Conservation (phyloP, 768 basidiomycete species). For the Clavulina sp. region DNA sequence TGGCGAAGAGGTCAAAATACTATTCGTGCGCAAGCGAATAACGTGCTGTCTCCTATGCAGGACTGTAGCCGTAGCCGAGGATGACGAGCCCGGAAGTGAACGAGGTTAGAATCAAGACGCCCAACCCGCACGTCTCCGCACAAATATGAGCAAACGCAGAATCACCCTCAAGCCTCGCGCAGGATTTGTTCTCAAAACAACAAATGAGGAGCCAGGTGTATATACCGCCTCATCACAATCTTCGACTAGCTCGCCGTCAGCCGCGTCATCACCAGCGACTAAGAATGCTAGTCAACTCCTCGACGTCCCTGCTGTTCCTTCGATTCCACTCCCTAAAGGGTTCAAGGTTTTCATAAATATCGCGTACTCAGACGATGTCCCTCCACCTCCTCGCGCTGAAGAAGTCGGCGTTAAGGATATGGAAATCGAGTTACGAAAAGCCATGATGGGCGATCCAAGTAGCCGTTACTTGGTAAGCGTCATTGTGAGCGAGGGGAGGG, state of each 20-base stretch:
- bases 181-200: slow-evolving; percentile 10
- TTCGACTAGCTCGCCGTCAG: not conserved
- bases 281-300: not conserved
- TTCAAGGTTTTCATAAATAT: slow-evolving; percentile 11
- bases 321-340: slow-evolving; percentile 5
- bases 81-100: no score
- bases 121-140: no score
- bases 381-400: slow-evolving; percentile 11
- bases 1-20: no score
- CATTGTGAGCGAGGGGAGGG: slow-evolving; percentile 9
- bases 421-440: slow-evolving; percentile 10
- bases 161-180: slow-evolving; percentile 7
- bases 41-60: no score
- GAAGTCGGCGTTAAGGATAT: no score
- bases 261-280: not conserved
- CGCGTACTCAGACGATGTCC: slow-evolving; percentile 5
- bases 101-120: no score
- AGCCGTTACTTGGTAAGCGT: slow-evolving; percentile 10
- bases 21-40: no score
- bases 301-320: not conserved
- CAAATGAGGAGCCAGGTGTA: not conserved
- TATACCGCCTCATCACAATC: slow-evolving; percentile 3
- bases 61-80: no score
- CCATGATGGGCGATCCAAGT: slow-evolving; percentile 10
- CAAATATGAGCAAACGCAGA: slow-evolving; percentile 3